Evolutionary conservation across 1,284 basidiomycete genomes (phyloP).

Genomic region (Pascua sp.): DNA sequence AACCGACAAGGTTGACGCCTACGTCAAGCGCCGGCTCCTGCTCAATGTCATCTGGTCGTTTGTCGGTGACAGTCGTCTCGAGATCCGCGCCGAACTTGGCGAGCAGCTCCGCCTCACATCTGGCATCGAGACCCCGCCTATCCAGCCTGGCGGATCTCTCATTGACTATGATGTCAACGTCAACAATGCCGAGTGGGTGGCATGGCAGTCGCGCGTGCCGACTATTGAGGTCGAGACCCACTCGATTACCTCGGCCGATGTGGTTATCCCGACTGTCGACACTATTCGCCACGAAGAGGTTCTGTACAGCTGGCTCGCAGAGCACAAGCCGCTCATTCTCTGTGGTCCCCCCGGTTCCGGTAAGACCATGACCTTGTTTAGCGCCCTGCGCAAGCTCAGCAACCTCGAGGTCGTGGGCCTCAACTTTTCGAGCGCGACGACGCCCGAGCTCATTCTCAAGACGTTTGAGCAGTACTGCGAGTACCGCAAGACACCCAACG

Average conservation of each 20-base stretch:
- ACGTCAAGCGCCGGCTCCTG: constrained; percentile 84
- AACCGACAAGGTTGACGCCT: constrained; percentile 79
- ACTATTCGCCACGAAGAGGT: constrained; percentile 99
- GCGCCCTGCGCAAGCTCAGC: constrained; percentile 91
- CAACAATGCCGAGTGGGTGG: constrained; percentile 76
- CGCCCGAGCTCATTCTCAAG: constrained; percentile 95
- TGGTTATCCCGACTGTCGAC: constrained; percentile 97
- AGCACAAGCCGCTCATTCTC: constrained; percentile 97
- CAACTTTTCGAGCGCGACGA: constrained; percentile 99
- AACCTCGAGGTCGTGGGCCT: constrained; percentile 99
- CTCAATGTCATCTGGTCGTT: constrained; percentile 97
- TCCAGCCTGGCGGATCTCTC: constrained; percentile 72
- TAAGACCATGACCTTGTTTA: constrained; percentile 99
- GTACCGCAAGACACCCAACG: constrained; percentile 96
- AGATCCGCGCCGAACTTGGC: constrained; percentile 84
- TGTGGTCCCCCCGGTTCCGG: constrained; percentile 99
- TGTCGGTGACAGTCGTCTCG: constrained; percentile 89
- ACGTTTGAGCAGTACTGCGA: constrained; percentile 99
- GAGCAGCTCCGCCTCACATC: constrained; percentile 80
- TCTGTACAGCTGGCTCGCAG: constrained; percentile 95
- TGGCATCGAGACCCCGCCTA: constrained; percentile 80
- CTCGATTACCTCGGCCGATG: constrained; percentile 88
- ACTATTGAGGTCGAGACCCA: constrained; percentile 96
- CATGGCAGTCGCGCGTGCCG: constrained; percentile 90
- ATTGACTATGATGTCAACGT: constrained; percentile 96